Base-by-base conservation (phyloP, 495 filamentous ascomycete species). In the Penicillium cosmopolitanum region DNA sequence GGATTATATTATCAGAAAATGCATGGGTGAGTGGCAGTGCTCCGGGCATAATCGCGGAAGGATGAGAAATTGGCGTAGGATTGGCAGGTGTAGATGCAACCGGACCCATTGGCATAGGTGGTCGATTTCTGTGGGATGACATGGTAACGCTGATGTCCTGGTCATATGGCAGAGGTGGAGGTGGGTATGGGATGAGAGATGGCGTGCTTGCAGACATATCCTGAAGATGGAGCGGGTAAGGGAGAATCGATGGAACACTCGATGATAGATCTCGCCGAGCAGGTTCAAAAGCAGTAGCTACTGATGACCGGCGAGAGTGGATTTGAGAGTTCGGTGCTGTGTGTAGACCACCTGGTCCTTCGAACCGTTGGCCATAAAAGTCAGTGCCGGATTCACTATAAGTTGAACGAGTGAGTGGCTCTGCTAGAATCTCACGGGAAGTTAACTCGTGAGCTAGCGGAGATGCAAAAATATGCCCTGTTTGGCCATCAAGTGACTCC, bases 31-130 rank as follows among this genome's bases (percentile, higher is more conserved):
- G 65, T 5, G 76, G 70, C 0, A 72, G 63, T 13, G 67, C 48
- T 0, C 74, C 72, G 0, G 77, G 76, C 73, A 79, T 72, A 25
- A 79, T 69, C 1, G 74, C 77, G 18, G 77, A 78, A 15, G 76
- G 77, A 50, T 79, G 75, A 5, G 61, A 50, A 2, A 69, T 53
- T 0, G 66, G 15, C 1, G 15, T 36, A n/a, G 34, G 25, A n/a
- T 34, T 38, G 34, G 19, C 46, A 9, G 42, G 18, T 35, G 54
- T 1, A 38, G 35, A 38, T 15, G 36, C 19, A 0, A 50, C 10
- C 1, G 40, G 15, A 2, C 21, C 48, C 2, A 33, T 50, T 5
- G 61, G 34, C 16, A 40, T 54, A 1, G 66, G 50, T 10, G 54
- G 36, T 2, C 54, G 44, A n/a, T 56, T 64, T 31, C 56, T 21